Conservation (phyloP, 2,329 filamentous ascomycete species). For the Cercospora sp. region DNA sequence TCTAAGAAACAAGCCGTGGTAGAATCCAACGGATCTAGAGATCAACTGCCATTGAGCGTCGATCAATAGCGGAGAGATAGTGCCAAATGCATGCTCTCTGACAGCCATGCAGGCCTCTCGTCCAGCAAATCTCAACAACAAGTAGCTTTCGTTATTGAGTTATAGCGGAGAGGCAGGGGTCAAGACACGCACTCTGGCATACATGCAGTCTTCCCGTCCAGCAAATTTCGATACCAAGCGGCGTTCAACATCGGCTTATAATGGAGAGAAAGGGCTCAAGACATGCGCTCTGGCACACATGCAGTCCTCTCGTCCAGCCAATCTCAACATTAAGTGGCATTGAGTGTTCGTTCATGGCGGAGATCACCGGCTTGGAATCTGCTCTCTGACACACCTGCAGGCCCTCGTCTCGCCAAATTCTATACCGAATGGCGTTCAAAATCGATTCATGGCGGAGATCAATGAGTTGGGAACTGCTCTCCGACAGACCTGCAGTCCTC, state of each 20-base stretch:
- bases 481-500: no score
- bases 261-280: background rate
- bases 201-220: background rate
- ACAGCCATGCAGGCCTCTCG: background rate
- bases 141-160: background rate
- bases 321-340: background rate
- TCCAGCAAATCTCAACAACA: background rate
- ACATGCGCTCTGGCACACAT: background rate
- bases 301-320: background rate
- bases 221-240: background rate
- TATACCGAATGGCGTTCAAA: no score
- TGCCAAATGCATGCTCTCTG: background rate
- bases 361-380: no score
- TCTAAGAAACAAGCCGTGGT: background rate
- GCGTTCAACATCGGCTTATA: background rate
- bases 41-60: background rate
- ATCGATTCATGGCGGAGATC: no score
- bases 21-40: background rate
- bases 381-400: no score
- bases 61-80: background rate
- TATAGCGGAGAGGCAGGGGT: background rate
- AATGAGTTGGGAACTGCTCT: no score
- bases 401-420: no score
- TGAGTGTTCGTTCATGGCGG: no score
- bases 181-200: background rate